Evolutionary conservation across 805 yeast species (phyloP), one percentile per base, ranked within the genome.

Genomic region (Yamadazyma takamatsuzukensis): DNA sequence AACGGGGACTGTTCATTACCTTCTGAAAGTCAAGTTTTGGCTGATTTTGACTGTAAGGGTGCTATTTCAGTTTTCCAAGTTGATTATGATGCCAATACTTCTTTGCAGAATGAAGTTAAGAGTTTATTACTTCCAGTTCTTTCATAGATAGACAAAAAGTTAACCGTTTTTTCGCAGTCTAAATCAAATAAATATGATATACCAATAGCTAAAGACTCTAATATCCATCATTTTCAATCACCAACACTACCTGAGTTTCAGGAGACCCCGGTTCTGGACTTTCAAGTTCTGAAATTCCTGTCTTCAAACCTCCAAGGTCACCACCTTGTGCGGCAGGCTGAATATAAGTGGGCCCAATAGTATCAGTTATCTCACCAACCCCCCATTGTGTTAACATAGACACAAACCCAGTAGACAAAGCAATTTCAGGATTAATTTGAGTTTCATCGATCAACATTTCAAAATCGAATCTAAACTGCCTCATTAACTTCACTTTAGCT

Each of bases 311-410:
- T n/a, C n/a, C n/a, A n/a, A n/a, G 9, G 30, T 6, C 9, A 5
- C 26, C 12, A 5, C 30, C 18, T 26, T 16, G 15, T 8, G 29
- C 18, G 11, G 29, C 35, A 3, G 37, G 30, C 8, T 49, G 43
- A 27, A 59, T 39, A 37, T 26, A 54, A 6, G 78, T 71, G 16
- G 80, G 80, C 12, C 80, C 80, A 28, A 68, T 60, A 16, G 80
- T 72, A 33, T 65, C 70, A 11, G 78, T 72, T 39, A 57, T 58
- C 48, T 65, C 74, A 32, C 78, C 79, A 30, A 63, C 51, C 15
- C 78, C 77, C 85, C 85, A 78, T 53, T 76, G 78, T n/a, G 82
- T 74, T 58, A 74, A 61, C 79, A 78, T 76, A 13, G 81, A 66
- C 33, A 75, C 54, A 44, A 78, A 78, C 1, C 70, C 81, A 5